Evolutionary conservation across 2,329 filamentous ascomycete genomes (phyloP), one percentile per base, ranked within the genome.

Genomic region (Elsinoe batatas): DNA sequence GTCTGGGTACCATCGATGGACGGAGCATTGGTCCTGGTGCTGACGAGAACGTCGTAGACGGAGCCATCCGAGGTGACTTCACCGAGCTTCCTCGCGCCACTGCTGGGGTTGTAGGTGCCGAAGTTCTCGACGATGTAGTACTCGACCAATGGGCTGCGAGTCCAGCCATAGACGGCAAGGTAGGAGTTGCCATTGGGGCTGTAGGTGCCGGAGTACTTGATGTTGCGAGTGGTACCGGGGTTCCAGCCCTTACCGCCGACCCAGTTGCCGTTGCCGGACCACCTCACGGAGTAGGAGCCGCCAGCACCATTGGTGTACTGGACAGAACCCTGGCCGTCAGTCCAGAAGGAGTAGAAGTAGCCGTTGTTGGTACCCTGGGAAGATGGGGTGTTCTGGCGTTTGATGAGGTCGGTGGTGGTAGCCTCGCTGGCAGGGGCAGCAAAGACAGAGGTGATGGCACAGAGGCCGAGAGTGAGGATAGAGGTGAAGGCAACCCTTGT

Each of bases 331-430:
- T 67, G 70, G 30, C 76, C 75, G 58, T 82, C 79, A 56, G 75
- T 79, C 78, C 78, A 83, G 71, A 74, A 82, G 7, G 76, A 79
- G 68, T 79, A 83, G 71, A 77, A 83, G 70, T 74, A 83, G 55
- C 79, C 79, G 62, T 79, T 76, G 69, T 77, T 70, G 5, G 71
- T 77, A 49, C 79, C 79, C 2, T 74, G 77, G 12, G 69, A 67
- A 60, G 72, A 76, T 54, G 71, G 65, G 26, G 77, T 77, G 32
- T 71, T 69, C 58, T 68, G 60, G 59, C 61, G 63, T 60, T 67
- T 67, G 55, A 72, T 64, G 58, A 58, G 49, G 33, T 58, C 58
- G 22, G 57, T 59, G 18, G 72, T 70, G 59, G 68, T 66, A 37
- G 71, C 61, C 56, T 69, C 59, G 36, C 64, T 68, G 40, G 68